Percentiles rank a stretch among this genome's conserved stretches.
Conservation (phyloP, 1,284 basidiomycete species). For the Moesziomyces sp. region DNA sequence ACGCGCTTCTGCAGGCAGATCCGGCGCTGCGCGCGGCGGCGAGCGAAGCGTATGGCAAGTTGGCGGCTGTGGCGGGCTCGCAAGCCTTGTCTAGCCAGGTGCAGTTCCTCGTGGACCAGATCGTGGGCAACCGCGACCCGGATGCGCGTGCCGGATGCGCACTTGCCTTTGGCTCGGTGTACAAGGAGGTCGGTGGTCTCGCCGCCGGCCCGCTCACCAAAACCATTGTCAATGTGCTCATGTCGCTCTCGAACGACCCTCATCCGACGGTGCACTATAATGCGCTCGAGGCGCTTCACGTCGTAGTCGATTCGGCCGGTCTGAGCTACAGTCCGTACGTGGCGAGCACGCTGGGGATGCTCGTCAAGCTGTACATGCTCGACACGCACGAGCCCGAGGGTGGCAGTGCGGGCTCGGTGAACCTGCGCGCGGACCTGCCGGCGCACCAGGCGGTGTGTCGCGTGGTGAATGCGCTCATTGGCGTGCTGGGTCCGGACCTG, state of each 20-base stretch:
- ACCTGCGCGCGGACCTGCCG: constrained; percentile 88
- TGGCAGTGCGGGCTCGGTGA: constrained; percentile 80
- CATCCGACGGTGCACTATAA: constrained; percentile 96
- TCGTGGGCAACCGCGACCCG: constrained; percentile 95
- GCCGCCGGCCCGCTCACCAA: constrained; percentile 93
- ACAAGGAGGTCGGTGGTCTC: constrained; percentile 89
- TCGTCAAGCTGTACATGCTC: constrained; percentile 88
- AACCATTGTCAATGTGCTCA: constrained; percentile 93
- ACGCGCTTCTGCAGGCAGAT: constrained; percentile 84
- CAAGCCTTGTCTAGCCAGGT: constrained; percentile 87
- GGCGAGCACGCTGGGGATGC: constrained; percentile 85
- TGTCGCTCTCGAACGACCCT: constrained; percentile 94
- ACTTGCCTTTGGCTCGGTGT: constrained; percentile 91
- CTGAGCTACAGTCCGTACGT: constrained; percentile 91
- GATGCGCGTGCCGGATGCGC: constrained; percentile 93
- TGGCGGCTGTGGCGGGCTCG: constrained; percentile 85
- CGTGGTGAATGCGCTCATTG: constrained; percentile 91
- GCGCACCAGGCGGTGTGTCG: constrained; percentile 91
- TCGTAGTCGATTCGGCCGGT: constrained; percentile 91
- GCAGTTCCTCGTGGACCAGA: constrained; percentile 91
- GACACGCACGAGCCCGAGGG: constrained; percentile 95
- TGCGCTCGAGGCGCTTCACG: constrained; percentile 84
- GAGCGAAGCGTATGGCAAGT: constrained; percentile 89
- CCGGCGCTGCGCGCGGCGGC: constrained; percentile 79
- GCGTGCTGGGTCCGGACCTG: constrained; percentile 93